Conservation (phyloP, 2,329 filamentous ascomycete genomes). For the Aspergillus candidus region DNA sequence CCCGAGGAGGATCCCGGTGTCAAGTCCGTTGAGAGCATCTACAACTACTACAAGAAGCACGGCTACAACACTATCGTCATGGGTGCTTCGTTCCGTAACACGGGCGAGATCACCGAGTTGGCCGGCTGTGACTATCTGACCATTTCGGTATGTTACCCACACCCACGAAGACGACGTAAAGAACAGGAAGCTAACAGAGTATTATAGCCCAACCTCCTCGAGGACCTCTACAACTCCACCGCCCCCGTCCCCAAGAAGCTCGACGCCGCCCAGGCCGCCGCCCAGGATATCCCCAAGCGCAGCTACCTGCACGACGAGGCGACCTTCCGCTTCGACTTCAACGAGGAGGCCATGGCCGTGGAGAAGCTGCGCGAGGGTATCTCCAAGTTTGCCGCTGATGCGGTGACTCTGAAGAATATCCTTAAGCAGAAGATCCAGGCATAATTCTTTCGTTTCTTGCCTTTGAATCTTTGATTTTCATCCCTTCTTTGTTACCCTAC, state of each 20-base stretch:
- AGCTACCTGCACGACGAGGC: slow-evolving; percentile 85
- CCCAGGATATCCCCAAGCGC: slow-evolving; percentile 78
- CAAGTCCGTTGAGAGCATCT: slow-evolving; percentile 86
- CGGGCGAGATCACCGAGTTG: slow-evolving; percentile 94
- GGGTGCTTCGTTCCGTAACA: slow-evolving; percentile 96
- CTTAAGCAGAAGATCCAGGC: slow-evolving; percentile 75
- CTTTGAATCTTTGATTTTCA: slow-evolving; percentile 3
- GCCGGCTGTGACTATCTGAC: slow-evolving; percentile 98
- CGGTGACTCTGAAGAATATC: slow-evolving; percentile 86
- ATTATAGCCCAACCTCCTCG: slow-evolving; percentile 75
- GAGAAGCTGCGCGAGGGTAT: slow-evolving; percentile 99
- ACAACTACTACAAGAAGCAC: slow-evolving; percentile 99
- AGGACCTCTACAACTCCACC: slow-evolving; percentile 83
- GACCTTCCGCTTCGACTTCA: slow-evolving; percentile 96
- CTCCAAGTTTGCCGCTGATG: slow-evolving; percentile 97
- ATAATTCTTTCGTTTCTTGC: slow-evolving; percentile 19
- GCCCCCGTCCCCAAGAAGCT: slow-evolving; percentile 89
- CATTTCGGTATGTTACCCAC: slow-evolving; percentile 67
- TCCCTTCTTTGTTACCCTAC: too few relatives aligned
- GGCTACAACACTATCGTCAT: slow-evolving; percentile 99
- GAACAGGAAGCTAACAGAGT: slow-evolving; percentile 12
- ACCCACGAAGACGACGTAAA: background rate
- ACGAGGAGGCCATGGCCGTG: slow-evolving; percentile 98
- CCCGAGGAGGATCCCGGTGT: slow-evolving; percentile 93
- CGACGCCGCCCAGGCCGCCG: slow-evolving; percentile 58